phyloP scores from a whole-genome alignment of 345 rosid genomes.

The Moringa oleifera region DNA sequence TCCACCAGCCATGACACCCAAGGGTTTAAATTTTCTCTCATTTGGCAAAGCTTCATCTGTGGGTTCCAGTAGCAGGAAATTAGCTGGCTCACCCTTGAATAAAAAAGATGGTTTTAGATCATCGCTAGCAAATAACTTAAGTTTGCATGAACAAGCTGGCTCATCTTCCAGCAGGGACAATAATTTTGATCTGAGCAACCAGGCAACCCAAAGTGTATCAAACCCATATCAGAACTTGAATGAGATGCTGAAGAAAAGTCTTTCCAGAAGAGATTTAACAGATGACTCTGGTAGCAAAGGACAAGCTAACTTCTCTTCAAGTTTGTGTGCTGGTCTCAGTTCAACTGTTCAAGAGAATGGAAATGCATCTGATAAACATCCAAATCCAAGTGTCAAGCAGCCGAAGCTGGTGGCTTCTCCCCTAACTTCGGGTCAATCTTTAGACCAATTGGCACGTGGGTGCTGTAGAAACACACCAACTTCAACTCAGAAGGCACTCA shows the following conservation, averaged over 20 bases:
- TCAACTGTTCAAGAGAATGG: slow-evolving; percentile 21
- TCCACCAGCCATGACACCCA: slow-evolving; percentile 24
- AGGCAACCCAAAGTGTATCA: slow-evolving; percentile 9
- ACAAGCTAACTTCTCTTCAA: slow-evolving; percentile 14
- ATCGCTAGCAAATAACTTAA: background rate
- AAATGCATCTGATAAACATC: slow-evolving; percentile 12
- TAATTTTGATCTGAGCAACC: slow-evolving; percentile 11
- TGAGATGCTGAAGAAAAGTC: slow-evolving; percentile 17
- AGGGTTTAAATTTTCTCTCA: slow-evolving; percentile 45
- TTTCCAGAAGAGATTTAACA: slow-evolving; percentile 13
- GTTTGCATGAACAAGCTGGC: slow-evolving; percentile 7
- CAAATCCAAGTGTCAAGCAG: slow-evolving; percentile 14
- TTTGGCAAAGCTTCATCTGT: slow-evolving; percentile 38
- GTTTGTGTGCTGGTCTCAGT: slow-evolving; percentile 10
- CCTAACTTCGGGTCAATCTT: slow-evolving; percentile 23
- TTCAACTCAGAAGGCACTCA: slow-evolving; percentile 41
- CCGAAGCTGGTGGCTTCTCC: slow-evolving; percentile 19
- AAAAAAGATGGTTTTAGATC: slow-evolving; percentile 2
- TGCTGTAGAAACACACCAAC: slow-evolving; percentile 25
- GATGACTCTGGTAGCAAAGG: slow-evolving; percentile 7
- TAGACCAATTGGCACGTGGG: slow-evolving; percentile 19
- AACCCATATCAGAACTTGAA: slow-evolving; percentile 7
- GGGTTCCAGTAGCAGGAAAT: slow-evolving; percentile 19
- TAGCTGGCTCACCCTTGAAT: slow-evolving; percentile 12
- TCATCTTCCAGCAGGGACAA: background rate